A percentile compares a stretch with the other conserved stretches of the same genome.
Evolutionary conservation across 441 rosid genomes (phyloP).

Genomic region (Croton setiger): DNA sequence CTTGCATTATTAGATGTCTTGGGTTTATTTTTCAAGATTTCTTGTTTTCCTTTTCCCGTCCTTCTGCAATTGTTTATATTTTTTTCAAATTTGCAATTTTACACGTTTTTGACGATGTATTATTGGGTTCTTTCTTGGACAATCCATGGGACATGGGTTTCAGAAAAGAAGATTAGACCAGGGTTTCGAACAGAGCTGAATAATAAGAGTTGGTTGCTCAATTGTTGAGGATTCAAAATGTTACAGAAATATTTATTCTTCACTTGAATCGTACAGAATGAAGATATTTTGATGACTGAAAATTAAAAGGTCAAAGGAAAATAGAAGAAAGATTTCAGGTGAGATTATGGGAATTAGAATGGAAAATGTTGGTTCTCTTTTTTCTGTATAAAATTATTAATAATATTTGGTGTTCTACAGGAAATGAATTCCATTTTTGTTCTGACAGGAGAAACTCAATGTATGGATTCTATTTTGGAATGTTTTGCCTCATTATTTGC

Average conservation of each 20-base stretch:
- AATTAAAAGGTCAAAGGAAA: slow-evolving; percentile 16
- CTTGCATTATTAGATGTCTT: neutral
- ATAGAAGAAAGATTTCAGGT: slow-evolving; percentile 29
- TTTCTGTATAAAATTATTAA: neutral
- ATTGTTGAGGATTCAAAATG: slow-evolving; percentile 9
- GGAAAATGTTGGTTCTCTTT: neutral
- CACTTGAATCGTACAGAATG: slow-evolving; percentile 19
- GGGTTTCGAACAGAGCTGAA: slow-evolving; percentile 54
- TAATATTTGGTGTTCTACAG: slow-evolving; percentile 17
- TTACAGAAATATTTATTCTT: neutral
- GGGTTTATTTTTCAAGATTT: neutral
- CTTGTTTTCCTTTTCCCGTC: neutral
- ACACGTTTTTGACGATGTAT: slow-evolving; percentile 2
- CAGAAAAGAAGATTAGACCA: slow-evolving; percentile 66
- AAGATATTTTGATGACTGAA: slow-evolving; percentile 20
- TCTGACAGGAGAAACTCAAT: slow-evolving; percentile 33
- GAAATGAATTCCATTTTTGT: slow-evolving; percentile 18
- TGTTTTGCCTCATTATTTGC: slow-evolving; percentile 34
- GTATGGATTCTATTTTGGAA: slow-evolving; percentile 36
- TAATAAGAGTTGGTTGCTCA: slow-evolving; percentile 65
- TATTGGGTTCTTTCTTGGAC: slow-evolving; percentile 18
- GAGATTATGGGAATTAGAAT: neutral
- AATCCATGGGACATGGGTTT: slow-evolving; percentile 95
- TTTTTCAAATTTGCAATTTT: neutral
- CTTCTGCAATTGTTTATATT: no score